Evolutionary conservation across 768 basidiomycete species (phyloP), one percentile per base, ranked within the genome.

Genomic region (Amanita jacksonii): DNA sequence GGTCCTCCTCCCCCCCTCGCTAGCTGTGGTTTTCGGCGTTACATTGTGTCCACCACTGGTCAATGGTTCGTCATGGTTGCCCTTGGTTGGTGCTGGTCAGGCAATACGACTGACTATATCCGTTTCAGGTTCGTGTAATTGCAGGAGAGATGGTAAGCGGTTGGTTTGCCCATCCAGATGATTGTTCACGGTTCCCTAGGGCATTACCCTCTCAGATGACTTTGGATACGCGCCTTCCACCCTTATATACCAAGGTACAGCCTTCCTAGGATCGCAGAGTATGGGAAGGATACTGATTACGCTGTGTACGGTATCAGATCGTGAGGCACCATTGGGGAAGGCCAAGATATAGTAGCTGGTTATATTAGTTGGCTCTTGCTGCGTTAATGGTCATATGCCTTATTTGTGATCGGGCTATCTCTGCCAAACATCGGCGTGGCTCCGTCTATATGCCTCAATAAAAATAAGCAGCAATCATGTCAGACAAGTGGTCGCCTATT

Each of bases 21-120:
- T 41, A 89, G 86, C 63, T 91, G 13, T 91, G 88, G 88, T 91
- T 91, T 59, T 75, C 78, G n/a, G 78, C 72, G 18, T 62, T 91
- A 24, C 88, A 91, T 55, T 87, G 87, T 33, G 81, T 91, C 19
- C 88, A 91, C 61, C 88, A 91, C 57, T 91, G 85, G 85, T 87
- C 85, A 15, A 88, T 88, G 83, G 85, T 85, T 57, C 51, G 73
- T 53, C 20, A 20, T 42, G 13, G 27, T n/a, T 13, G 19, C 40
- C 20, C 16, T 12, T 28, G 18, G 9, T 15, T 28, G 30, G 19
- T 6, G 12, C 12, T 5, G 30, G 25, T 10, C 3, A 20, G 22
- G 12, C 28, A 12, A n/a, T 10, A n/a, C 36, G 27, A 38, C 37
- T 22, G 41, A 40, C 23, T 47, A 15, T 27, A 12, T 46, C 8